These are phyloP conservation scores for Candida fluviatilis DNA, from an alignment of 805 yeast genomes.

Conservation along the genomic window DNA sequence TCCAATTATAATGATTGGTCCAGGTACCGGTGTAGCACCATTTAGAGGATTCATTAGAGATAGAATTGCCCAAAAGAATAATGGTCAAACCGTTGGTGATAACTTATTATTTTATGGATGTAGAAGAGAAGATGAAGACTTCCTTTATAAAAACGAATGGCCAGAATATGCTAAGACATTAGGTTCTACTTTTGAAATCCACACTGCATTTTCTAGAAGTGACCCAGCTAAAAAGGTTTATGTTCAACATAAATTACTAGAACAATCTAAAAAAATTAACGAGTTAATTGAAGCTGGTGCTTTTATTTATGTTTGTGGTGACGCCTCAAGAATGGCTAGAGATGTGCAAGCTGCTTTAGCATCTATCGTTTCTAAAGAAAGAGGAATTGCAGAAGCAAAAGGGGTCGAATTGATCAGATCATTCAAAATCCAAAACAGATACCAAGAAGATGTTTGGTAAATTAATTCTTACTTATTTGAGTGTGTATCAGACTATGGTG, in stretches of 20 bases:
- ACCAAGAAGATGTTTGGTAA: conserved; percentile 98
- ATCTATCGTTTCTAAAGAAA: conserved; percentile 56
- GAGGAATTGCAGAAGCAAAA: conserved; percentile 58
- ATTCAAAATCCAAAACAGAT: conserved; percentile 77
- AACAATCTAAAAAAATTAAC: conserved; percentile 50
- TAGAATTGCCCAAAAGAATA: conserved; percentile 52
- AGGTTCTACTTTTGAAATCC: conserved; percentile 62
- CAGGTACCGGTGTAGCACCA: conserved; percentile 99
- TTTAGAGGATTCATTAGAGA: conserved; percentile 94
- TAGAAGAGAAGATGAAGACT: conserved; percentile 75
- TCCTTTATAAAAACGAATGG: conserved; percentile 89
- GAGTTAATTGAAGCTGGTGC: conserved; percentile 66
- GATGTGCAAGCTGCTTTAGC: conserved; percentile 75
- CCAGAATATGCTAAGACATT: conserved; percentile 58
- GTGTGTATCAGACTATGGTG: no score
- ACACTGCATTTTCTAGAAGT: conserved; percentile 87
- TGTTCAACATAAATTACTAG: conserved; percentile 76
- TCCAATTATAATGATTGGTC: conserved; percentile 92
- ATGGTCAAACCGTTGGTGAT: conserved; percentile 51
- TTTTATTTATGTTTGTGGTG: conserved; percentile 93
- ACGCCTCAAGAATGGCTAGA: conserved; percentile 93
- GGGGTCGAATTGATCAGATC: conserved; percentile 77
- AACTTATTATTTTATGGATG: conserved; percentile 83
- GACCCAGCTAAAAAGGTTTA: conserved; percentile 53
- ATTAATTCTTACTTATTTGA: background rate